Percentiles rank a stretch among this genome's conserved stretches.
Evolutionary conservation across 2,329 filamentous ascomycete genomes (phyloP).

Genomic region (Trichoderma hamatum): DNA sequence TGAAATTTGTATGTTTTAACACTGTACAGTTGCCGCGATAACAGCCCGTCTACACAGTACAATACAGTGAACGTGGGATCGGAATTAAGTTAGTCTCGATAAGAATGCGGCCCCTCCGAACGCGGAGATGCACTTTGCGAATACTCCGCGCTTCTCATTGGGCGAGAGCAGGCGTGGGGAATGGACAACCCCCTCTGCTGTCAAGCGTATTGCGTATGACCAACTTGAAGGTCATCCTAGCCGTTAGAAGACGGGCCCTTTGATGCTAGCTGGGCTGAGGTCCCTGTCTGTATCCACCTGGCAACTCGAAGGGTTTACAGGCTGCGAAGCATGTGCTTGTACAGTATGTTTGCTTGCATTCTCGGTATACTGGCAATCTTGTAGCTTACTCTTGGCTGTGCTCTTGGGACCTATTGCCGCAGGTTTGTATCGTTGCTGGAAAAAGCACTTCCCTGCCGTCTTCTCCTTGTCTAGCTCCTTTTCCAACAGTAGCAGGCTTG

Average conservation of each 20-base stretch:
- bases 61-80: conserved; percentile 6
- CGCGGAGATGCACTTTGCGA: conserved; percentile 22
- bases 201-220: conserved; percentile 12
- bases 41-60: not conserved
- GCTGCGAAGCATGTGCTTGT: not conserved
- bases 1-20: not conserved
- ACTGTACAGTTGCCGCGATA: not conserved
- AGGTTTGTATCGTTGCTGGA: not conserved
- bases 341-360: no score
- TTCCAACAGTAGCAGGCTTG: not conserved
- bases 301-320: not conserved
- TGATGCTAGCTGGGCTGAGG: not conserved
- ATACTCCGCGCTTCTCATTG: conserved; percentile 12
- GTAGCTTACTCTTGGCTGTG: not conserved
- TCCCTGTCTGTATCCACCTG: conserved; percentile 7
- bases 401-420: not conserved
- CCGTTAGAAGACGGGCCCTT: not conserved
- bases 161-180: not conserved
- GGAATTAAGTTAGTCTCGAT: conserved; percentile 23
- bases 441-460: not conserved
- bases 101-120: conserved; percentile 23
- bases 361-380: not conserved
- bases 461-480: not conserved
- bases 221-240: conserved; percentile 23
- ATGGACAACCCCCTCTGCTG: not conserved